Base-by-base conservation (phyloP, 2,329 filamentous ascomycete genomes). In the Cercospora beticola region DNA sequence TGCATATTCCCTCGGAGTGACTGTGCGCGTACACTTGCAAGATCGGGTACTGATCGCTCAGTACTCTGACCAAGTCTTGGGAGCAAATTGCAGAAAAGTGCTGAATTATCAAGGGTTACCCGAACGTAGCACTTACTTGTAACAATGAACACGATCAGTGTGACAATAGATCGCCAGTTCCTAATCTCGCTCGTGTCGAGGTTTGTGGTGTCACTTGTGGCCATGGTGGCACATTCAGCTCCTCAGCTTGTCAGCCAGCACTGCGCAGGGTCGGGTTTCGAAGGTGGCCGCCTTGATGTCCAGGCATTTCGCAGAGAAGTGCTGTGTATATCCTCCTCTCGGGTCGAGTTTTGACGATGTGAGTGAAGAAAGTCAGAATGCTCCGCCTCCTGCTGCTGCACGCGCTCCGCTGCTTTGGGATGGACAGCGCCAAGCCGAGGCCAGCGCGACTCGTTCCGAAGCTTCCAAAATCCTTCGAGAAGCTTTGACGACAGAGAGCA, bases 81-180 rank as follows among this genome's bases (percentile, higher is more conserved):
- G 14, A 40, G 6, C 30, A 16, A 18, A 36, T 30, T 23, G 30
- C 23, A 40, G 31, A 33, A 21, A 16, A 8, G 16, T 16, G 21
- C 46, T 21, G 16, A 14, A 23, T 7, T 18, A 18, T 23, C 23
- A n/a, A 7, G 8, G 21, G 1, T 5, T 33, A 2, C 12, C 5
- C 23, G 1, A 52, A 14, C 1, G n/a, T 21, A 12, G 16, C 31
- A 86, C 89, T 84, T 81, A 92, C 90, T 92, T 4, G 90, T 89
- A 49, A 90, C 54, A 36, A 92, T 81, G 74, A 92, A 92, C 56
- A 89, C 85, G 64, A 92, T 80, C 36, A 92, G 82, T 0, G 89
- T 92, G 66, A 92, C 79, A 61, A 92, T 92, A 16, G 90, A 91
- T 61, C 86, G 83, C 90, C 89, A 92, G 67, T 86, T 79, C 65